phyloP scores from a whole-genome alignment of 2,329 filamentous ascomycete species.

The Neopestalotiopsis sp. region DNA sequence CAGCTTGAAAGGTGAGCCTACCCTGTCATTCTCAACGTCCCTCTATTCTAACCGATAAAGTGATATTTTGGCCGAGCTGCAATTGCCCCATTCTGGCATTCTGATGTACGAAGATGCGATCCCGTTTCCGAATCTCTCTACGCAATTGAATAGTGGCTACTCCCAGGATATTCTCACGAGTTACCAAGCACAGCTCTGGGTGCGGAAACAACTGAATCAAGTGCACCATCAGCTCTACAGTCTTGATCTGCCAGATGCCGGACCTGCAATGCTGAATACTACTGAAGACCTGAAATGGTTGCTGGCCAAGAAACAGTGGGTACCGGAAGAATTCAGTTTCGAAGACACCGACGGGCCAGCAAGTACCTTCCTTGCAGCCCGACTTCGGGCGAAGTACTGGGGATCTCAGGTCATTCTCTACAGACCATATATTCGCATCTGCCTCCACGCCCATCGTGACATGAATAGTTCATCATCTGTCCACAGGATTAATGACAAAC shows the following conservation, averaged over 20 bases:
- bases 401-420: slow-evolving; percentile 90
- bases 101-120: slow-evolving; percentile 68
- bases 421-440: no score
- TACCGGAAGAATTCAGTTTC: slow-evolving; percentile 58
- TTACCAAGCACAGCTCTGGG: slow-evolving; percentile 67
- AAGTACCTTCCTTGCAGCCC: slow-evolving; percentile 77
- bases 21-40: not conserved
- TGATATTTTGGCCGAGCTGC: slow-evolving; percentile 89
- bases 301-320: slow-evolving; percentile 50
- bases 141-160: slow-evolving; percentile 49
- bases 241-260: slow-evolving; percentile 31
- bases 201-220: slow-evolving; percentile 68
- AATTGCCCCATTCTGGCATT: slow-evolving; percentile 64
- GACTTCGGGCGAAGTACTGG: slow-evolving; percentile 92
- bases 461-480: no score
- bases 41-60: slow-evolving; percentile 44
- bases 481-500: no score
- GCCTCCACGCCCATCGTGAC: no score
- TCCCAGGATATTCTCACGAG: slow-evolving; percentile 57
- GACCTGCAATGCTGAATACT: slow-evolving; percentile 38
- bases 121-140: slow-evolving; percentile 65
- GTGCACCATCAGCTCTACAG: slow-evolving; percentile 62
- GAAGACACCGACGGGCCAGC: slow-evolving; percentile 73
- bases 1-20: slow-evolving; percentile 63
- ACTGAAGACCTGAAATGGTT: slow-evolving; percentile 53